Evolutionary conservation across 768 basidiomycete species (phyloP).

Genomic region (Hirschioporus abietinus): DNA sequence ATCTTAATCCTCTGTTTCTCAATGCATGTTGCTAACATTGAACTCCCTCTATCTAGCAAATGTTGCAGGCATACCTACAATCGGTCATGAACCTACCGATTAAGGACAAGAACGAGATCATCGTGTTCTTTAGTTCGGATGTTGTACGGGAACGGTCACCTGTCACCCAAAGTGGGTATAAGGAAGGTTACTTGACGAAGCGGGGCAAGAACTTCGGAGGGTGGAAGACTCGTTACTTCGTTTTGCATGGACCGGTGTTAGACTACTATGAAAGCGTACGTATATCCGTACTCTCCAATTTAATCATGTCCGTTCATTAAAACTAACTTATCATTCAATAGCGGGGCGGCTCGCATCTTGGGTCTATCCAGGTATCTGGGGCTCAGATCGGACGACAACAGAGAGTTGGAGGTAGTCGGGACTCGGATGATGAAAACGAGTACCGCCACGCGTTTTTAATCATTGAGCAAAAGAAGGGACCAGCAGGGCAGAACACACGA

Average conservation of each 20-base stretch:
- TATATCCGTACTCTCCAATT: constrained; percentile 17
- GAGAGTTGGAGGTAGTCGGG: constrained; percentile 42
- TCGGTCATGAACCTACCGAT: constrained; percentile 75
- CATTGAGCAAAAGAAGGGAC: constrained; percentile 78
- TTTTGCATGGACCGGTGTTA: constrained; percentile 82
- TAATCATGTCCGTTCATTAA: constrained; percentile 6
- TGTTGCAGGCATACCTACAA: constrained; percentile 80
- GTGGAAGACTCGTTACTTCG: constrained; percentile 95
- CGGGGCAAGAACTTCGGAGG: constrained; percentile 97
- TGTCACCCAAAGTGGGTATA: constrained; percentile 76
- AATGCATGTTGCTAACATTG: background rate
- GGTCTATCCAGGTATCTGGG: constrained; percentile 84
- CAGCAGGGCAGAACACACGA: constrained; percentile 63
- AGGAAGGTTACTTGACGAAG: constrained; percentile 95
- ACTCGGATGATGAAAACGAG: constrained; percentile 80
- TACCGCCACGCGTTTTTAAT: constrained; percentile 97
- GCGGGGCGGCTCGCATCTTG: constrained; percentile 90
- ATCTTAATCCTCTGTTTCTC: background rate
- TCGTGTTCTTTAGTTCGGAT: constrained; percentile 90
- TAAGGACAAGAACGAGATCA: constrained; percentile 84
- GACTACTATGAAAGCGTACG: constrained; percentile 96
- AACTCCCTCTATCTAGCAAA: constrained; percentile 17
- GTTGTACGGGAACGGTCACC: constrained; percentile 75
- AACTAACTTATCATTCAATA: constrained; percentile 23
- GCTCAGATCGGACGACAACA: constrained; percentile 97